Conservation (phyloP, 1,284 basidiomycete genomes). For the Austroboletus novae-zelandiae region DNA sequence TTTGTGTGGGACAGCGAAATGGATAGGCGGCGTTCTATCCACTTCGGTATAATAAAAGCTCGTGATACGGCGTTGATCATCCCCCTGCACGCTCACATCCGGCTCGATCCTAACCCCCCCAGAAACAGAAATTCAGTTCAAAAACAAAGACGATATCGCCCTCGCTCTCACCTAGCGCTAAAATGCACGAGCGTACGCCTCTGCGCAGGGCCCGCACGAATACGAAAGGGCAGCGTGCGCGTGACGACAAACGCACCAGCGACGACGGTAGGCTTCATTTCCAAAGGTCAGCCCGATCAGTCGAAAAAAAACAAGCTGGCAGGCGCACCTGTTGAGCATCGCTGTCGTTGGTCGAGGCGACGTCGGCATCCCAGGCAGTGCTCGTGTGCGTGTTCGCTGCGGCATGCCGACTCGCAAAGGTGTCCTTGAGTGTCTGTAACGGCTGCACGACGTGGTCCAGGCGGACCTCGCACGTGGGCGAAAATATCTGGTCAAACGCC, state of each 20-base stretch:
- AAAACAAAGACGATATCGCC: no score
- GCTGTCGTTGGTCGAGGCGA: slow-evolving; percentile 30
- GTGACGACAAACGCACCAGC: slow-evolving; percentile 43
- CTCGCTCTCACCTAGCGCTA: slow-evolving; percentile 40
- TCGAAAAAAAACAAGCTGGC: background rate
- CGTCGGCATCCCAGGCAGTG: slow-evolving; percentile 36
- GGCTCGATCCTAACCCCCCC: slow-evolving; percentile 32
- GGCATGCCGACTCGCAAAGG: slow-evolving; percentile 16
- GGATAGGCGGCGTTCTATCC: slow-evolving; percentile 38
- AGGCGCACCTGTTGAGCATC: slow-evolving; percentile 17
- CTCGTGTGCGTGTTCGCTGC: slow-evolving; percentile 17
- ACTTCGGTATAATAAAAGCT: slow-evolving; percentile 38
- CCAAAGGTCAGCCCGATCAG: no score
- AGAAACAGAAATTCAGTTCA: no score
- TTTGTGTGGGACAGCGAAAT: slow-evolving; percentile 25
- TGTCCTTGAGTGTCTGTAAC: slow-evolving; percentile 32
- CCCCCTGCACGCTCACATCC: slow-evolving; percentile 18
- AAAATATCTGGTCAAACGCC: slow-evolving; percentile 33
- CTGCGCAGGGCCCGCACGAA: slow-evolving; percentile 43
- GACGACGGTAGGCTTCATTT: slow-evolving; percentile 36
- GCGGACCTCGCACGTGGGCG: slow-evolving; percentile 33
- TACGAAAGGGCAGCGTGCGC: slow-evolving; percentile 42
- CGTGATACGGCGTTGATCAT: slow-evolving; percentile 34
- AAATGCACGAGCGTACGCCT: slow-evolving; percentile 37
- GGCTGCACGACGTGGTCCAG: slow-evolving; percentile 32